These are phyloP conservation scores for Sambucus nigra DNA, from an alignment of 129 eudicot genomes.

Conservation along the genomic window DNA sequence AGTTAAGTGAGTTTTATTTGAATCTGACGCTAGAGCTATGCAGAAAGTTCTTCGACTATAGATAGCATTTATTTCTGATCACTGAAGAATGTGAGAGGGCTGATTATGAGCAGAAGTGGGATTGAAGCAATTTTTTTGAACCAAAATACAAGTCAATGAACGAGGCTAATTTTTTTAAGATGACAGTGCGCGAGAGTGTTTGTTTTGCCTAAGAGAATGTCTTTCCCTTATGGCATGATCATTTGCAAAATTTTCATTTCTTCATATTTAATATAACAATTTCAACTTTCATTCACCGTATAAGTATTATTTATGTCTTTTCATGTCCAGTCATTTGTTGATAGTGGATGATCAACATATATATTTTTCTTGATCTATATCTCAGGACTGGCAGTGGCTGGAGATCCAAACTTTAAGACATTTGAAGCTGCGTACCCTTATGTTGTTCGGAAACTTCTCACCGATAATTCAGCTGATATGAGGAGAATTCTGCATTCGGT, in stretches of 20 bases:
- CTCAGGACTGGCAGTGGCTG: conserved; percentile 88
- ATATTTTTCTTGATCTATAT: conserved; percentile 5
- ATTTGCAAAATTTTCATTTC: neutral
- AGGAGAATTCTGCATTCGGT: conserved; percentile 91
- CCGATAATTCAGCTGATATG: conserved; percentile 66
- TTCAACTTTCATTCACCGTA: neutral
- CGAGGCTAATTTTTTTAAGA: neutral
- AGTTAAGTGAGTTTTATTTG: no score
- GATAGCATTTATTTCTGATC: no score
- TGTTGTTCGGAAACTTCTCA: conserved; percentile 85
- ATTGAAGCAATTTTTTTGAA: neutral
- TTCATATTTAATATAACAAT: no score
- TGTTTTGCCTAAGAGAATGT: neutral
- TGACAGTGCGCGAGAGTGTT: no score
- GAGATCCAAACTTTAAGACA: conserved; percentile 83
- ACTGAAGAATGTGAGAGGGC: neutral
- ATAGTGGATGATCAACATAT: neutral
- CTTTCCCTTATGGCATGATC: neutral
- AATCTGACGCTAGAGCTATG: no score
- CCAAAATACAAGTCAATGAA: neutral
- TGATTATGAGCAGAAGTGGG: neutral
- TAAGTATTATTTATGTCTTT: conserved; percentile 1
- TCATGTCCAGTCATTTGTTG: conserved; percentile 6
- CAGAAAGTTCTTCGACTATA: no score
- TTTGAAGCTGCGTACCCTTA: conserved; percentile 91